phyloP scores from a whole-genome alignment of 345 rosid species.

The Geranium rotundifolium region DNA sequence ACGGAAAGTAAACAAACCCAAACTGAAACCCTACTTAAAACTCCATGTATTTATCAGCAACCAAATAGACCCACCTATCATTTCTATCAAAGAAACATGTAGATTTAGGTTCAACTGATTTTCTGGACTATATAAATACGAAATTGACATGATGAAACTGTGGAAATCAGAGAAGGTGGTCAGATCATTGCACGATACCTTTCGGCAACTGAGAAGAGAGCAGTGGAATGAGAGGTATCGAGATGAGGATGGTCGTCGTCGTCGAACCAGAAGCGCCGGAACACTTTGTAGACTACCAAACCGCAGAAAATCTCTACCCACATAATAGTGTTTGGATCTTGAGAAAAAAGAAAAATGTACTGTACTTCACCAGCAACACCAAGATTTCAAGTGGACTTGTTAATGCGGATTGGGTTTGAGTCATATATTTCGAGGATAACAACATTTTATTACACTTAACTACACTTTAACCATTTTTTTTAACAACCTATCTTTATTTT shows the following conservation, averaged over 20 bases:
- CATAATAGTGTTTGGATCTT: too few species aligned
- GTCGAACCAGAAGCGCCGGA: slow-evolving; percentile 39
- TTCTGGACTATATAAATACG: neutral
- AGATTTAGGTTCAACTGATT: neutral
- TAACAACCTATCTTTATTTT: too few species aligned
- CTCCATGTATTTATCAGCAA: neutral
- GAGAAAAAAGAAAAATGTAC: too few species aligned
- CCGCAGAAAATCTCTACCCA: slow-evolving; percentile 79
- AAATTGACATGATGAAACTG: neutral
- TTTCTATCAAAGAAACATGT: neutral
- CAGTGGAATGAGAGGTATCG: slow-evolving; percentile 48
- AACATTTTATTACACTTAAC: too few species aligned
- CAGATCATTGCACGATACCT: slow-evolving; percentile 24
- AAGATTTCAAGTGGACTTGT: too few species aligned
- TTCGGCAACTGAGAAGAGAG: slow-evolving; percentile 62
- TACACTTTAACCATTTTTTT: too few species aligned
- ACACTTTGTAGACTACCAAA: slow-evolving; percentile 40
- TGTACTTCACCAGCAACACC: too few species aligned
- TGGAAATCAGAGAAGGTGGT: too few species aligned
- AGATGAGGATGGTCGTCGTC: slow-evolving; percentile 44
- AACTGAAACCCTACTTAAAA: too few species aligned
- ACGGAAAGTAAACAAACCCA: neutral
- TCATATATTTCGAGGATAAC: too few species aligned
- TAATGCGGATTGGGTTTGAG: too few species aligned
- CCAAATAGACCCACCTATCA: too few species aligned